These are phyloP conservation scores for Chlorencoelia australis DNA, from an alignment of 2,329 filamentous ascomycete genomes.

Conservation along the genomic window DNA sequence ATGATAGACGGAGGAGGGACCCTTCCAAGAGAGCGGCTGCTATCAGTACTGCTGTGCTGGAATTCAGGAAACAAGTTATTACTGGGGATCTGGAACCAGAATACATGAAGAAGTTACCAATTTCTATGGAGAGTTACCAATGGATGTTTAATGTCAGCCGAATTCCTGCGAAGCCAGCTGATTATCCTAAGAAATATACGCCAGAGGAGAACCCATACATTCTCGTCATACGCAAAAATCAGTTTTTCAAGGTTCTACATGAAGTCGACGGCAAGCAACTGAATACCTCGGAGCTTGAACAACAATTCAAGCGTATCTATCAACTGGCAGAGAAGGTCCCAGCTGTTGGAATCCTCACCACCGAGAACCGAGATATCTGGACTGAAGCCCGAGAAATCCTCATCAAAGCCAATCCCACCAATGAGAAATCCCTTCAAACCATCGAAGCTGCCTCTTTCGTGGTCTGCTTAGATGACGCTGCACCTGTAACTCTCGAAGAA, in stretches of 20 bases:
- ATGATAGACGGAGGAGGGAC: slow-evolving; percentile 79
- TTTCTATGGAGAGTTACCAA: slow-evolving; percentile 97
- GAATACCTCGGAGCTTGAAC: slow-evolving; percentile 80
- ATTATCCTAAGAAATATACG: slow-evolving; percentile 75
- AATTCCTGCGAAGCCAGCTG: slow-evolving; percentile 70
- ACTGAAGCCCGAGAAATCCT: slow-evolving; percentile 71
- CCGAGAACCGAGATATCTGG: slow-evolving; percentile 91
- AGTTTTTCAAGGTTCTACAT: slow-evolving; percentile 87
- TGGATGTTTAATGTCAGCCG: slow-evolving; percentile 98
- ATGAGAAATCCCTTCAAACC: slow-evolving; percentile 65
- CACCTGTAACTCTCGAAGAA: slow-evolving; percentile 88
- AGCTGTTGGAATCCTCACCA: slow-evolving; percentile 75
- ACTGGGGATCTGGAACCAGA: slow-evolving; percentile 77
- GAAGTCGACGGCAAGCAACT: slow-evolving; percentile 76
- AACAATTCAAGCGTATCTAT: slow-evolving; percentile 80
- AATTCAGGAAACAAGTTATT: slow-evolving; percentile 94
- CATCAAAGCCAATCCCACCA: slow-evolving; percentile 65
- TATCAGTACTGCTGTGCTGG: slow-evolving; percentile 72
- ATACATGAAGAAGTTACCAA: slow-evolving; percentile 96
- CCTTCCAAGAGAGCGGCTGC: slow-evolving; percentile 89
- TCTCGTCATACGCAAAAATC: slow-evolving; percentile 85
- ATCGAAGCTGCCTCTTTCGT: slow-evolving; percentile 88
- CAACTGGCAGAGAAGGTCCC: slow-evolving; percentile 62
- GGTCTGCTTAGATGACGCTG: slow-evolving; percentile 85
- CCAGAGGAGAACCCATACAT: slow-evolving; percentile 74